These are phyloP conservation scores for Nannochloropsis salina DNA, from an alignment of 108 stramenopile genomes.

Conservation along the genomic window DNA sequence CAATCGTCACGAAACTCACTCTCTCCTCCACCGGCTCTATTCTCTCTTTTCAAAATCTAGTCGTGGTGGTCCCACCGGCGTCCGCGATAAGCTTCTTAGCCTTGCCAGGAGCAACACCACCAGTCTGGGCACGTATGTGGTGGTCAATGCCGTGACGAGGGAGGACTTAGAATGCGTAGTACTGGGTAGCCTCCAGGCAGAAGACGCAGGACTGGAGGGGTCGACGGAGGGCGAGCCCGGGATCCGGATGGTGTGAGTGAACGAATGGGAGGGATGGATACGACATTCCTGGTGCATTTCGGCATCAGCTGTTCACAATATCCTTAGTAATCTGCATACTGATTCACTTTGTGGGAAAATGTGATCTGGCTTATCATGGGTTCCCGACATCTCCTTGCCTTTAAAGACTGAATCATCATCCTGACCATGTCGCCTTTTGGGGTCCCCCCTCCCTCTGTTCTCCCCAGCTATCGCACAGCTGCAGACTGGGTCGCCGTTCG, in stretches of 20 bases:
- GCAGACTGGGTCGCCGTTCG: constrained; percentile 42
- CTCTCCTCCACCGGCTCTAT: neutral
- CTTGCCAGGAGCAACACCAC: neutral
- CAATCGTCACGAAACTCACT: neutral
- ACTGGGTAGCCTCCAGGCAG: neutral
- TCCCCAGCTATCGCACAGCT: constrained; percentile 26
- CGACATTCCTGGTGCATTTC: neutral
- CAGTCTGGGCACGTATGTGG: neutral
- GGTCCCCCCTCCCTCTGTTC: neutral
- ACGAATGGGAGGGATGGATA: neutral
- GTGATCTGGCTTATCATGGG: too few species aligned
- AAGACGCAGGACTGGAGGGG: constrained; percentile 36
- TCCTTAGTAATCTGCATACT: too few species aligned
- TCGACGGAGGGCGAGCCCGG: constrained; percentile 31
- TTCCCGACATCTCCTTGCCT: neutral
- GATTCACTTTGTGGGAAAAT: too few species aligned
- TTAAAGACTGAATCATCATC: neutral
- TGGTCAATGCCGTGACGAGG: constrained; percentile 1
- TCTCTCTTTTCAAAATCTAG: neutral
- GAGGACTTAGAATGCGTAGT: neutral
- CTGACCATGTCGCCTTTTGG: neutral
- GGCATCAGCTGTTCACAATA: too few species aligned
- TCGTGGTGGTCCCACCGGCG: neutral
- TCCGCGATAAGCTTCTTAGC: constrained; percentile 17
- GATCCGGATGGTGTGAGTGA: constrained; percentile 13